Base-by-base conservation (phyloP, 192 early-diverging fungal species). In the Coemansia sp. region DNA sequence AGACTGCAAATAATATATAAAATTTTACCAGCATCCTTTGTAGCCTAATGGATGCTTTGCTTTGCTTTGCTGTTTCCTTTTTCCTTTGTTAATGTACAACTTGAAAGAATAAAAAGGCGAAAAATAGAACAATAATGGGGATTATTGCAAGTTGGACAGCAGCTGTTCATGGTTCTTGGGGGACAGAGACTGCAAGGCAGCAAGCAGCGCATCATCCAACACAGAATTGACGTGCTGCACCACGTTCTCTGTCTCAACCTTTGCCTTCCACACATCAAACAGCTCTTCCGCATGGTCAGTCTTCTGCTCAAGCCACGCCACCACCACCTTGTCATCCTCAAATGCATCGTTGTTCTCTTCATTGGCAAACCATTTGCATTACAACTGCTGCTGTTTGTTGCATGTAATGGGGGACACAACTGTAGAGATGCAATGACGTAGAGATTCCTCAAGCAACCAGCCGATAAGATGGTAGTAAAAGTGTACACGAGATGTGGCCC, bases 391-490 rank as follows among this genome's bases (percentile, higher is more conserved):
- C 77, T 85, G 84, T 52, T 85, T 66, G 4, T 72, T 71, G 31
- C 91, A 84, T 2, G 75, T 59, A 57, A 66, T 15, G 1, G 3
- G 24, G 12, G 73, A 62, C 5, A 9, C 23, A 17, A 52, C 89
- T 8, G 62, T 54, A 5, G 53, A 25, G 48, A 93, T 85, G 10
- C 82, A 64, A 49, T 82, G 80, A 71, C 85, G 83, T 58, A 88
- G 66, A 60, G 94, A 85, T 68, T 90, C 87, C 74, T 99, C 97
- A 21, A 71, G 66, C 49, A 97, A 74, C 28, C 94, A 79, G 59
- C 94, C 87, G 63, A 85, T 83, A 42, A 97, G 83, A 65, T 95
- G 88, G 88, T 91, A 91, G 89, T 91, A 96, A 80, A 99, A 99
- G 88, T 86, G 92, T 18, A 82, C 74, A 50, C 97, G 90, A 0